Base-by-base conservation (phyloP, 1,284 basidiomycete genomes). In the Cryptococcus jaspeensis region DNA sequence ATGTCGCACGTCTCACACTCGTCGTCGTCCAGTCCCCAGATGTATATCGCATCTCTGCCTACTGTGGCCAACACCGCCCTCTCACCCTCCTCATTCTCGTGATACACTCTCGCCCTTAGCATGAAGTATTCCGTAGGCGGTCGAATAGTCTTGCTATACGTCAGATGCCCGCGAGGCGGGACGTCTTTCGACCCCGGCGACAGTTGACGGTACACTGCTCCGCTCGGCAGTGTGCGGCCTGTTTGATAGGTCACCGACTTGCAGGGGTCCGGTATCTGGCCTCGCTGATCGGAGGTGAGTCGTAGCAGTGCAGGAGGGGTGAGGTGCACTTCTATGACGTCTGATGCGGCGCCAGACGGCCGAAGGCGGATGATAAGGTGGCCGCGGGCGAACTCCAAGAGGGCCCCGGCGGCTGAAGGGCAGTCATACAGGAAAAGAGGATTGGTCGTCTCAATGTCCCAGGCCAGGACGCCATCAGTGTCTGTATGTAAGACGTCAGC, bases 301-400 rank as follows among this genome's bases (percentile, higher is more conserved):
- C 53, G 43, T 2, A 16, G 22, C 3, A 53, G 37, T 23, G 59
- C 53, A 5, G 55, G 28, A 4, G 57, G 60, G 25, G 60, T 61
- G 25, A 57, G 39, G 40, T 59, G 57, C 25, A 61, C 52, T 43
- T 61, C 59, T 23, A 50, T 41, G 18, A 32, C 38, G 39, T 56
- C 11, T 8, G n/a, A 13, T 7, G 39, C n/a, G n/a, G n/a, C n/a
- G n/a, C n/a, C n/a, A n/a, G n/a, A n/a, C n/a, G 32, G 22, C 47
- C 58, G 1, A 53, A 50, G 36, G 71, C 63, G 52, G 74, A 74
- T n/a, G n/a, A 70, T 61, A 2, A 63, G 59, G 41, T 63, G 66
- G 1, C 74, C 74, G 4, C 65, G 64, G 15, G 62, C 66, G n/a
- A 70, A 69, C 42, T 76, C 74, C 5, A 76, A 48, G 55, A 74